Evolutionary conservation across 768 basidiomycete species (phyloP), one percentile per base, ranked within the genome.

Genomic region (Lepiota subincarnata): DNA sequence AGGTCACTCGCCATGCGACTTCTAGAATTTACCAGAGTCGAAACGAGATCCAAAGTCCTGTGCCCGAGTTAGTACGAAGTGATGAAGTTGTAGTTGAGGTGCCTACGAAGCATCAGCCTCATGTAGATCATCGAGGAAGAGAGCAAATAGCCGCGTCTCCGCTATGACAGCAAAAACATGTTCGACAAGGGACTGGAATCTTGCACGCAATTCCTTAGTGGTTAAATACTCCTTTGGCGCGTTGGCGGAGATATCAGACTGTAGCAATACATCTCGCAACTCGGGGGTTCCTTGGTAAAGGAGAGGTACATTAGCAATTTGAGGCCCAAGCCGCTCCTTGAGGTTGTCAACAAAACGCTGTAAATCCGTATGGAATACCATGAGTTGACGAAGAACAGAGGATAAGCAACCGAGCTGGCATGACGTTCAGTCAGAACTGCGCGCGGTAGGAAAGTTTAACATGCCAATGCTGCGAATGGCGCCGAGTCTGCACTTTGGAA

Each of bases 101-200:
- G 59, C 60, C 36, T 63, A 87, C 80, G 84, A 84, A 55, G 83
- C 80, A 63, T 87, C 83, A 7, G 87, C 86, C 59, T 86, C 86
- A 55, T 89, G 87, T 13, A 88, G 66, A 64, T 88, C 86, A 61
- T 88, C 86, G 40, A 87, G 70, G 60, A 87, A 87, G 47, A 89
- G 66, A 0, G 86, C 86, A 57, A 89, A 81, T 45, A 87, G 66
- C 34, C 85, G 73, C 6, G 83, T 86, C 62, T 88, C 84, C 1
- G 86, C 79, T 38, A 88, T 78, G 16, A 86, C 81, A 4, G 76
- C 66, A 59, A 88, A 86, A 28, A 88, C 86, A 60, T 78, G 82
- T 64, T 86, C 83, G 3, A 87, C 83, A 31, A 88, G 68, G 6
- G 78, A 79, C 62, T 88, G 84, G 59, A 89, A 89, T 36, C 87